Conservation (phyloP, 1,139 yeast genomes). For the Kodamaea alishanica region DNA sequence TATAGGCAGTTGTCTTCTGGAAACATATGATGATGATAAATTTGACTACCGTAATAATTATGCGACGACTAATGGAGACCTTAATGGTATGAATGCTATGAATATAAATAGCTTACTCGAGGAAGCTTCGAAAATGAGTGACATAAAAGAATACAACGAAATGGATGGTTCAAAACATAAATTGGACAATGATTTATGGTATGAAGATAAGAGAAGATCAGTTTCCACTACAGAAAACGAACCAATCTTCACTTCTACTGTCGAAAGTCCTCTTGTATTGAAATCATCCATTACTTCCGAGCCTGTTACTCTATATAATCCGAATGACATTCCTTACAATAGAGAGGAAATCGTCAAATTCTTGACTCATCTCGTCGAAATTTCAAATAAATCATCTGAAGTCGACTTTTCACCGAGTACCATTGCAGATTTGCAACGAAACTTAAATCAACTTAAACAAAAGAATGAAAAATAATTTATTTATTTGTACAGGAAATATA, state of each 20-base stretch:
- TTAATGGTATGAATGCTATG: neutral
- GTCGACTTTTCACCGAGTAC: neutral
- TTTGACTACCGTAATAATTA: neutral
- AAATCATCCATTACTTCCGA: neutral
- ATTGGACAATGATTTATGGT: constrained; percentile 1
- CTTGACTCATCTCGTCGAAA: too few species aligned
- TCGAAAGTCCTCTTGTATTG: neutral
- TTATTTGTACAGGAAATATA: neutral
- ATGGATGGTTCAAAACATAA: constrained; percentile 1
- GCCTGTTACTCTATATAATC: too few species aligned
- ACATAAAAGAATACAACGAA: neutral
- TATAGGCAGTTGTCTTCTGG: constrained; percentile 59
- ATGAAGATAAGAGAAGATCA: constrained; percentile 3
- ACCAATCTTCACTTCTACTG: neutral
- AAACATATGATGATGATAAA: constrained; percentile 15
- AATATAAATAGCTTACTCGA: constrained; percentile 2
- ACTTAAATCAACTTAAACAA: constrained; percentile 2
- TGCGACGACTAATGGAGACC: neutral
- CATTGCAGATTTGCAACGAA: constrained; percentile 5
- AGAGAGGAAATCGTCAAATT: too few species aligned
- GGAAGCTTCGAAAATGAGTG: constrained; percentile 3
- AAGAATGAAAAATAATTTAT: neutral
- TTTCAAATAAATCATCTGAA: too few species aligned
- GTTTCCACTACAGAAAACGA: constrained; percentile 1
- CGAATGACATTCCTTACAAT: too few species aligned